Evolutionary conservation across 768 basidiomycete genomes (phyloP), one percentile per base, ranked within the genome.

Genomic region (Termitomyces heimii): DNA sequence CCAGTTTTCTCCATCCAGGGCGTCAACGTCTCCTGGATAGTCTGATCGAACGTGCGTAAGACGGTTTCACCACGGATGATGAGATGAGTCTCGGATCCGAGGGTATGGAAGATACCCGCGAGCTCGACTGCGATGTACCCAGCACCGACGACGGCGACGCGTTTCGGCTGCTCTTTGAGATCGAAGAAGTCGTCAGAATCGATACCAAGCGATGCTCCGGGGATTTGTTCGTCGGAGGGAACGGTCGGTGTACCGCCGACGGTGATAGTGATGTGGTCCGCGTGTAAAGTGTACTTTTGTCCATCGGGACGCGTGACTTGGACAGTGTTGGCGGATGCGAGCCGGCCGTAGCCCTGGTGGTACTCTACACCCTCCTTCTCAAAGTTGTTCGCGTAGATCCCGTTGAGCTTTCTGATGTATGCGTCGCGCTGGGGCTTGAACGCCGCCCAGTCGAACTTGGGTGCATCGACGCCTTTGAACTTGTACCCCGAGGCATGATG

Each of bases 41-140:
- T 74, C 0, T 90, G 89, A 69, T 99, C 97, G 73, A 99, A 98
- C 2, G 92, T 92, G 59, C 97, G 84, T 62, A 99, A 78, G 43
- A 98, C 92, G 55, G 83, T 88, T 53, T 98, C 92, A 53, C 86
- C 79, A 53, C 97, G 88, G 63, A 98, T 98, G 70, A 98, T 70
- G 62, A 98, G 72, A 68, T 98, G 94, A 8, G 94, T 94, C 72
- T 98, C 93, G 35, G 87, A 82, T 22, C 95, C 94, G 55, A 97
- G 84, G 7, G 91, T 80, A 71, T 98, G 84, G 73, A 99, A 84
- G 54, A 99, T 84, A 20, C 97, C 97, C 5, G 96, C 93, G 46
- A 99, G 84, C 73, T 99, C 97, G 60, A 98, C 92, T 18, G 94
- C 94, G 63, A 99, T 98, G 71, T 99, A 99, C 1, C 97, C 97